Percentiles rank a stretch among this genome's conserved stretches.
Evolutionary conservation across 2,329 filamentous ascomycete genomes (phyloP).

Genomic region (Pseudophaeomoniella oleicola): DNA sequence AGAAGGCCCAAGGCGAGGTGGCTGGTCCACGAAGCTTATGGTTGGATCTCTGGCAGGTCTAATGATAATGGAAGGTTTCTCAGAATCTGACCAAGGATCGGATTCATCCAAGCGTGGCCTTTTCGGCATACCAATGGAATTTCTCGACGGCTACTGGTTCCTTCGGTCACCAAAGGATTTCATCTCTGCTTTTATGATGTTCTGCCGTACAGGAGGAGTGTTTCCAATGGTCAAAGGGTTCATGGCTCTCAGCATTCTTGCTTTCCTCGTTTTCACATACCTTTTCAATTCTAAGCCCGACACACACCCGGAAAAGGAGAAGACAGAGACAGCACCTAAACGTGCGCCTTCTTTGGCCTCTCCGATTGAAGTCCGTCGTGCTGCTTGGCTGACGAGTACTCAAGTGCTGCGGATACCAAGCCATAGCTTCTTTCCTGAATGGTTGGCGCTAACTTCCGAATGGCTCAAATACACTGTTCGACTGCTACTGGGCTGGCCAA

Average conservation of each 20-base stretch:
- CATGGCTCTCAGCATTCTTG: conserved; percentile 15
- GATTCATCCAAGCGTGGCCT: conserved; percentile 53
- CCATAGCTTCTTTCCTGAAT: conserved; percentile 74
- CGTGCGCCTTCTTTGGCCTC: conserved; percentile 59
- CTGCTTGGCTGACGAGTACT: conserved; percentile 85
- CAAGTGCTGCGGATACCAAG: conserved; percentile 85
- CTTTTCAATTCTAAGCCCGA: conserved; percentile 43
- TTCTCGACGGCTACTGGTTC: conserved; percentile 34
- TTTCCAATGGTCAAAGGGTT: conserved; percentile 14
- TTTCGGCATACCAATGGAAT: conserved; percentile 46
- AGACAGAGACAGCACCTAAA: conserved; percentile 22
- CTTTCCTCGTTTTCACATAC: conserved; percentile 42
- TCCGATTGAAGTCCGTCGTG: conserved; percentile 69
- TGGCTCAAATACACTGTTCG: conserved; percentile 68
- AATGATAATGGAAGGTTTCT: conserved; percentile 77
- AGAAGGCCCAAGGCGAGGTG: conserved; percentile 29
- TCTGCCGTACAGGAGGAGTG: conserved; percentile 11
- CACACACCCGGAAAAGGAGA: conserved; percentile 32
- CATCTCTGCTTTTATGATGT: conserved; percentile 10
- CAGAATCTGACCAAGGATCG: conserved; percentile 49
- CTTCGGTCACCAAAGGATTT: conserved; percentile 12
- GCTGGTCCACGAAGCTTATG: conserved; percentile 62
- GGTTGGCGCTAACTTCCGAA: conserved; percentile 65
- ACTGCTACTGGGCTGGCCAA: conserved; percentile 59
- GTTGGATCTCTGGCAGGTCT: conserved; percentile 80